Evolutionary conservation across 2,329 filamentous ascomycete species (phyloP), one percentile per base, ranked within the genome.

Genomic region (Neonectria punicea): DNA sequence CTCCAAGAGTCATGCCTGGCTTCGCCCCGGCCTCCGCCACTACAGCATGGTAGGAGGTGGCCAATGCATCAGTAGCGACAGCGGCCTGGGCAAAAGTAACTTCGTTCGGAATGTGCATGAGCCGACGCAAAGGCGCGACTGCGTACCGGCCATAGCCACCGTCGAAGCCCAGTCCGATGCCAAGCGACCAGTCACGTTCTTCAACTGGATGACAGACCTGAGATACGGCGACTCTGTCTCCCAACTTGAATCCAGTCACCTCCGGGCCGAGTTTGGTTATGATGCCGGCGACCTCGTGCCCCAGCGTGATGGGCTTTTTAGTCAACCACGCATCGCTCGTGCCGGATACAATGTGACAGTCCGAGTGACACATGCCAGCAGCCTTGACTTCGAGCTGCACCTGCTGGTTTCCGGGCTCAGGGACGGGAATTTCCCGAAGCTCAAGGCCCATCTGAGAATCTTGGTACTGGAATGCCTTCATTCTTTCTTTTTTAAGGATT

Each of bases 131-230:
- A n/a, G 53, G 49, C 8, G 54, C 54, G 10, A 55, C 34, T 2
- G 44, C 54, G 8, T 58, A 65, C 30, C 56, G 10, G 9, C 58
- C 58, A 16, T 65, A 65, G 32, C 63, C 63, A 16, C 63, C 63
- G 16, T 65, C 63, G 25, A 44, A 54, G 8, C 54, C 53, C 7
- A 65, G 30, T 6, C 63, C 63, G 11, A 65, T 55, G 4, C 22
- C 41, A 6, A 56, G 25, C 11, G 22, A 9, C 25, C 36, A 30
- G 28, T 32, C 28, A 20, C 47, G 28, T 20, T 50, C 47, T 20
- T 32, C 28, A 20, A 62, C 7, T 2, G 63, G 63, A n/a, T 65
- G 58, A 2, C 34, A 28, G 36, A 58, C 20, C 4, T 50, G 59
- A 20, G 49, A 18, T 1, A 65, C 58, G 2, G 63, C 58, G 32